Evolutionary conservation across 305 asterid species (phyloP), one percentile per base, ranked within the genome.

Genomic region (Fraxinus nigra): DNA sequence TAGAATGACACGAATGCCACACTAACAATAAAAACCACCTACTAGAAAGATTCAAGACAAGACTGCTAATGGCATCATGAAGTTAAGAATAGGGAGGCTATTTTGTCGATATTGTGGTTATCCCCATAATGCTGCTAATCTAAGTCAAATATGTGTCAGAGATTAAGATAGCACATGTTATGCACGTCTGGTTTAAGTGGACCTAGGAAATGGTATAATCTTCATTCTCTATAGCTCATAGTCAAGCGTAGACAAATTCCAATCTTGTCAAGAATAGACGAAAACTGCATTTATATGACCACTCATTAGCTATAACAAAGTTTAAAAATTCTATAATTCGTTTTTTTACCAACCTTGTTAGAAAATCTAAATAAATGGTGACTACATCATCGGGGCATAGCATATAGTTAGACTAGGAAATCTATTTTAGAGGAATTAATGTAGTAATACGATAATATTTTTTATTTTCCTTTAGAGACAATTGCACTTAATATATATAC

Each of bases 51-150:
- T 76, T 79, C 72, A 69, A 84, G 86, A 88, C 83, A 78, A 67
- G 79, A 84, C 75, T 22, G 75, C 82, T 18, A 48, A 61, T 80
- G 75, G 63, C 69, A 88, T 88, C 79, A 83, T 86, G 81, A 77
- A 24, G 32, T 77, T 30, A 77, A 63, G 88, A 85, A 82, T 78
- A 79, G 7, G 28, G 74, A 78, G 32, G 51, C 28, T 26, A 70
- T 38, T 80, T 72, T 79, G 80, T 78, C 82, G 51, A 69, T 26
- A 28, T 43, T 75, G 63, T 10, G 78, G 38, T 8, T 63, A 75
- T 75, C 78, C 46, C 59, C 78, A 38, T 22, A 8, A 56, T 82
- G 78, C 63, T 79, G 82, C 10, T 22, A 56, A 75, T 48, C 35
- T 76, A 51, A 79, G 46, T 61, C 72, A 40, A 46, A n/a, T n/a